Conservation (phyloP, 2,329 filamentous ascomycete genomes). For the Corinectria fuckeliana region DNA sequence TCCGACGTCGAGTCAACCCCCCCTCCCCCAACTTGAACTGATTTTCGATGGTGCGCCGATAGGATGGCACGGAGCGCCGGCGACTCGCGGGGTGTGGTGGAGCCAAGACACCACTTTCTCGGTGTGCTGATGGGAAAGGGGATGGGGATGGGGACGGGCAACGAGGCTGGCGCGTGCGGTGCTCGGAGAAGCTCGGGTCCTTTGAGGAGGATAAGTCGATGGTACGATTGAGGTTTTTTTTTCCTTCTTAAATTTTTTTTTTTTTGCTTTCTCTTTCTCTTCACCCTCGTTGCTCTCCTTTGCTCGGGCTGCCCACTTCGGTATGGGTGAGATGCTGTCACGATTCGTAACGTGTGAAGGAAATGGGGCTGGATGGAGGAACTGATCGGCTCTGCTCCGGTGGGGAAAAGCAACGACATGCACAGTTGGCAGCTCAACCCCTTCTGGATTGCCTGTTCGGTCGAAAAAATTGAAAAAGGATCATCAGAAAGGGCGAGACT, state of each 20-base stretch:
- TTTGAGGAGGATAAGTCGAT: slow-evolving; percentile 4
- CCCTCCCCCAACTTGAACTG: background rate
- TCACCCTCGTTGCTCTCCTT: too few species aligned
- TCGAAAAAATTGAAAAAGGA: background rate
- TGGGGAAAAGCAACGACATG: too few species aligned
- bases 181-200: slow-evolving; percentile 11
- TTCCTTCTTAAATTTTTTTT: background rate
- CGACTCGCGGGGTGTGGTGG: background rate
- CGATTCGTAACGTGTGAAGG: background rate
- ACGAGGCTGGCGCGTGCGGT: background rate
- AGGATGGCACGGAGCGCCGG: background rate
- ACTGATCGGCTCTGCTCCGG: background rate
- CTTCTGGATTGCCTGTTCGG: background rate
- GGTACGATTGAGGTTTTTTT: slow-evolving; percentile 12
- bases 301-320: background rate
- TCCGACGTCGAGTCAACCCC: background rate
- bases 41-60: background rate
- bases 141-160: too few species aligned
- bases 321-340: background rate
- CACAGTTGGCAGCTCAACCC: background rate
- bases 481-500: too few species aligned
- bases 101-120: slow-evolving; percentile 1
- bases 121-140: slow-evolving; percentile 3
- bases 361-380: background rate
- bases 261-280: too few species aligned